phyloP scores from a whole-genome alignment of 148 eudicot genomes.

The Polygonum aviculare region DNA sequence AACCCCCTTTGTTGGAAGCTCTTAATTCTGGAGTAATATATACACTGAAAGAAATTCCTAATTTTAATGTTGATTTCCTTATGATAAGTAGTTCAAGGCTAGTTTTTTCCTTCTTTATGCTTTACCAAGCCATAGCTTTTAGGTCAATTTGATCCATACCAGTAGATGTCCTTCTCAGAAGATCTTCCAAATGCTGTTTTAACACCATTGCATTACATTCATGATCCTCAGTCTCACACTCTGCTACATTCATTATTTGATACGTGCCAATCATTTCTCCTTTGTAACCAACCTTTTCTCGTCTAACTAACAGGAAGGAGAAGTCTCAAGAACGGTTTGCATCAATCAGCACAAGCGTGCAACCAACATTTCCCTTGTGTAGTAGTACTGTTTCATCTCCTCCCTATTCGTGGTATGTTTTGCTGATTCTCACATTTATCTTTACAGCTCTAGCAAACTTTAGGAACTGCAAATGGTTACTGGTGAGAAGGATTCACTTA shows the following conservation, averaged over 20 bases:
- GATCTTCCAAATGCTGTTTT: neutral
- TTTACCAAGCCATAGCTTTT: no score
- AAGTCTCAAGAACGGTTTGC: slow-evolving; percentile 12
- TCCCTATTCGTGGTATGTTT: neutral
- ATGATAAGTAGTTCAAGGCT: no score
- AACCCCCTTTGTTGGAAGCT: no score
- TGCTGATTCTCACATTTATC: neutral
- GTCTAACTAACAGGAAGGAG: slow-evolving; percentile 2
- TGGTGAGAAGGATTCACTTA: neutral
- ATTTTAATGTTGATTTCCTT: no score
- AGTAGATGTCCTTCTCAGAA: neutral
- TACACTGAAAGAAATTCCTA: no score
- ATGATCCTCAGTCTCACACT: neutral
- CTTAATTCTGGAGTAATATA: no score
- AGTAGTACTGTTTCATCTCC: no score
- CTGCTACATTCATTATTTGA: neutral
- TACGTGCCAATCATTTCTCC: neutral
- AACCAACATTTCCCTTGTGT: neutral
- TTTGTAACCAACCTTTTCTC: neutral
- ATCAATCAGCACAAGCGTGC: slow-evolving; percentile 7
- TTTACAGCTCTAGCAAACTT: neutral
- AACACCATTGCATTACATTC: neutral
- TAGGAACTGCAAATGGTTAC: neutral
- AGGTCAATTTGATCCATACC: neutral
- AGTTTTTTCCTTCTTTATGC: no score